These are phyloP conservation scores for Tulasnella sp. DNA, from an alignment of 768 basidiomycete species.

Conservation along the genomic window DNA sequence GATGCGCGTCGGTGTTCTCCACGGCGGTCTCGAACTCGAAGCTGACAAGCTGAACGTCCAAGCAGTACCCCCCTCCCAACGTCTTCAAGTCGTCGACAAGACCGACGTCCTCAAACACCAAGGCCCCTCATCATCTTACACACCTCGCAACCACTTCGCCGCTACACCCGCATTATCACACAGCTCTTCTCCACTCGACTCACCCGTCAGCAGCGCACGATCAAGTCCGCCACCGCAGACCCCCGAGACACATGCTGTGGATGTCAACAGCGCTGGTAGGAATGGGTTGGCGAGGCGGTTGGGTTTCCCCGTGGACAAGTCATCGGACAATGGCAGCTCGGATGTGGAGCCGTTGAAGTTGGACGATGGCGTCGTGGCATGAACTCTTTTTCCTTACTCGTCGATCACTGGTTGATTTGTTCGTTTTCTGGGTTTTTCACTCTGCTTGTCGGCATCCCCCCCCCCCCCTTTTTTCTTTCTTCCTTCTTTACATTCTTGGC, in stretches of 20 bases:
- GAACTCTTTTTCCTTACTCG: no score
- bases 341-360: conserved; percentile 12
- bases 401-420: no score
- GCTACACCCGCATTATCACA: conserved; percentile 8
- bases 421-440: no score
- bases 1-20: conserved; percentile 49
- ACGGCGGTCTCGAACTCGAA: conserved; percentile 43
- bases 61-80: conserved; percentile 59
- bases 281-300: background rate
- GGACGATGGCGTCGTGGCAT: background rate
- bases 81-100: conserved; percentile 46
- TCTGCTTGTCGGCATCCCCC: no score
- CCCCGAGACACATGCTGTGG: background rate
- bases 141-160: conserved; percentile 7
- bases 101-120: conserved; percentile 11
- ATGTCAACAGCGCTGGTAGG: background rate
- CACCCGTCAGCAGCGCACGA: conserved; percentile 11
- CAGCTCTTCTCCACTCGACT: conserved; percentile 9
- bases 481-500: no score
- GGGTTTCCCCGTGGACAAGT: background rate
- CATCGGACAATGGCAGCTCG: background rate
- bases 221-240: conserved; percentile 9
- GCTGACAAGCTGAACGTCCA: conserved; percentile 40
- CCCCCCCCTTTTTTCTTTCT: no score
- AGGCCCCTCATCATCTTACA: background rate